phyloP scores from a whole-genome alignment of 306 rosid genomes.

The Vicia villosa region DNA sequence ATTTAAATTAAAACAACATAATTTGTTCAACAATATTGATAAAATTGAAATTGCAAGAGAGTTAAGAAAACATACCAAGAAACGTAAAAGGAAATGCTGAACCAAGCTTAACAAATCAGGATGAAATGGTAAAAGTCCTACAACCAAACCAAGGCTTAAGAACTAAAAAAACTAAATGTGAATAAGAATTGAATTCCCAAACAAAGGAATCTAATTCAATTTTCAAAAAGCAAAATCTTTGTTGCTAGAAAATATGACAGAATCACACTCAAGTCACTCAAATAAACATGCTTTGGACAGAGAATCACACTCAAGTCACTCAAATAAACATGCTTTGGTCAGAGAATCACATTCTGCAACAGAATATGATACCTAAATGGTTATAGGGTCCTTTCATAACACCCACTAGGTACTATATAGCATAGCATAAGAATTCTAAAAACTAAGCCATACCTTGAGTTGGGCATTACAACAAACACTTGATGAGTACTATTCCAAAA shows the following conservation, averaged over 20 bases:
- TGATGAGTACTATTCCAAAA: not conserved
- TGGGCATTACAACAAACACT: slow-evolving; percentile 33
- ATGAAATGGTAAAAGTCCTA: not conserved
- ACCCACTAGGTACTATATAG: slow-evolving; percentile 37
- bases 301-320: slow-evolving; percentile 25
- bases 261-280: too few species aligned
- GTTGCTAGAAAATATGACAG: slow-evolving; percentile 13
- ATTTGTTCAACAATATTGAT: not conserved
- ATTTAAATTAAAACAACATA: slow-evolving; percentile 8
- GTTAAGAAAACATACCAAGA: slow-evolving; percentile 44
- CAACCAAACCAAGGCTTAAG: slow-evolving; percentile 22
- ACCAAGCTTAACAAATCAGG: slow-evolving; percentile 1
- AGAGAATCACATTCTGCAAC: slow-evolving; percentile 31
- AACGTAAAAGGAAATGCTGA: slow-evolving; percentile 20
- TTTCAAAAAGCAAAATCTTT: slow-evolving; percentile 17
- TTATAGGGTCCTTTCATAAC: slow-evolving; percentile 22
- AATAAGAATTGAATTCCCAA: slow-evolving; percentile 56
- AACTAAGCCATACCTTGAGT: slow-evolving; percentile 25
- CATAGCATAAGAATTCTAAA: slow-evolving; percentile 29
- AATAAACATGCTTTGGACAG: too few species aligned
- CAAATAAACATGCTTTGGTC: slow-evolving; percentile 32
- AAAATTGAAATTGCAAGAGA: slow-evolving; percentile 14
- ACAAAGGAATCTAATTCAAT: slow-evolving; percentile 51
- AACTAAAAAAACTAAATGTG: slow-evolving; percentile 13
- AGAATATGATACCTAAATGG: slow-evolving; percentile 46